phyloP scores from a whole-genome alignment of 441 rosid species.

The Cnidoscolus chayamansa region DNA sequence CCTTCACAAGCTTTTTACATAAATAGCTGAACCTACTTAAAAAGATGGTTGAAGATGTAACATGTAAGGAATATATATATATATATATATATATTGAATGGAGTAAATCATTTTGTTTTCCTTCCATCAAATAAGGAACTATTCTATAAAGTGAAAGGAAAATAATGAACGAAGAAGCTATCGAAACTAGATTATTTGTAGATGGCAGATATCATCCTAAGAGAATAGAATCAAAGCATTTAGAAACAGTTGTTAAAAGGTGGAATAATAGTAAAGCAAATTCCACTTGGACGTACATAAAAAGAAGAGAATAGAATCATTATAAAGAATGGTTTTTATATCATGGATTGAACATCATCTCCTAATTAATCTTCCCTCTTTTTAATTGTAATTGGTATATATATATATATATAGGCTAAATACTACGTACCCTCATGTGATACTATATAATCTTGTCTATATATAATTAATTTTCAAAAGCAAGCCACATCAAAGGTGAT shows the following conservation, averaged over 20 bases:
- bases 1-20: constrained; percentile 20
- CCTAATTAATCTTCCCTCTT: background rate
- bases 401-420: no score
- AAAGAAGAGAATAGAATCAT: constrained; percentile 64
- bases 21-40: background rate
- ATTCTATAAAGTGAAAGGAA: background rate
- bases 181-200: background rate
- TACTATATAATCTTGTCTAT: background rate
- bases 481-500: constrained; percentile 29
- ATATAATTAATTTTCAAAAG: constrained; percentile 12
- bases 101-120: background rate
- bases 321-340: constrained; percentile 34
- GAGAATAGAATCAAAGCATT: constrained; percentile 35
- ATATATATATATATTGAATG: no score
- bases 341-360: constrained; percentile 21
- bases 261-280: constrained; percentile 40
- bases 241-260: constrained; percentile 30
- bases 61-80: background rate
- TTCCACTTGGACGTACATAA: constrained; percentile 40
- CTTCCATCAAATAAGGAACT: constrained; percentile 15
- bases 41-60: constrained; percentile 4
- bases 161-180: constrained; percentile 4
- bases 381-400: no score
- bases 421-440: background rate
- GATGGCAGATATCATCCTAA: constrained; percentile 9